Evolutionary conservation across 768 basidiomycete genomes (phyloP).

Genomic region (Auriculariales sp.): DNA sequence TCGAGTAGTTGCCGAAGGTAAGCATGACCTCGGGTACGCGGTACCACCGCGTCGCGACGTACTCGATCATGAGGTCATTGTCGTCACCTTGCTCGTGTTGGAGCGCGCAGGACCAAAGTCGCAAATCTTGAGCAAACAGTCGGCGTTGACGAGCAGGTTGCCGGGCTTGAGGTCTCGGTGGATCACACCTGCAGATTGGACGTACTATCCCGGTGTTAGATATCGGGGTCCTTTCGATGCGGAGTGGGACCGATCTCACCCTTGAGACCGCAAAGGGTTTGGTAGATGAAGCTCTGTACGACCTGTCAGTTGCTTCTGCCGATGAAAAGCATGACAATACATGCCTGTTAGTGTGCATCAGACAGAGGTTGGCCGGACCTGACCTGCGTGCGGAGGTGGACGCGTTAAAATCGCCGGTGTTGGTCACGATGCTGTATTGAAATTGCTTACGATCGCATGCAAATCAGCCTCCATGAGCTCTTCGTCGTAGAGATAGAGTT

Average conservation of each 20-base stretch:
- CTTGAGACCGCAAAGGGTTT: constrained; percentile 32
- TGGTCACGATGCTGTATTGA: too few relatives aligned
- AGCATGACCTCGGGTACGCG: constrained; percentile 41
- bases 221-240: too few relatives aligned
- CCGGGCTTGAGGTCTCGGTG: constrained; percentile 32
- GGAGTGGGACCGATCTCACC: too few relatives aligned
- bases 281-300: constrained; percentile 25
- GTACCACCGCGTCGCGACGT: constrained; percentile 32
- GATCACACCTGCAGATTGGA: constrained; percentile 32
- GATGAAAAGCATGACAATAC: neutral
- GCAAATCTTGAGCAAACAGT: constrained; percentile 27
- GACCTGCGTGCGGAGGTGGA: constrained; percentile 8
- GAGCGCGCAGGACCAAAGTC: constrained; percentile 27
- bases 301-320: neutral
- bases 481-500: too few relatives aligned
- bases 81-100: constrained; percentile 62
- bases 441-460: constrained; percentile 94
- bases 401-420: too few relatives aligned
- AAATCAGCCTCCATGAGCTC: constrained; percentile 94
- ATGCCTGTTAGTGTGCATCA: constrained; percentile 23
- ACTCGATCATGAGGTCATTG: constrained; percentile 28
- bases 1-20: constrained; percentile 30
- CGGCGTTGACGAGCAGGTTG: constrained; percentile 32
- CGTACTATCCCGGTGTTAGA: constrained; percentile 17
- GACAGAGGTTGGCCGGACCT: constrained; percentile 21